Evolutionary conservation across 768 basidiomycete genomes (phyloP).

Genomic region (Guyanaporus albipodus): DNA sequence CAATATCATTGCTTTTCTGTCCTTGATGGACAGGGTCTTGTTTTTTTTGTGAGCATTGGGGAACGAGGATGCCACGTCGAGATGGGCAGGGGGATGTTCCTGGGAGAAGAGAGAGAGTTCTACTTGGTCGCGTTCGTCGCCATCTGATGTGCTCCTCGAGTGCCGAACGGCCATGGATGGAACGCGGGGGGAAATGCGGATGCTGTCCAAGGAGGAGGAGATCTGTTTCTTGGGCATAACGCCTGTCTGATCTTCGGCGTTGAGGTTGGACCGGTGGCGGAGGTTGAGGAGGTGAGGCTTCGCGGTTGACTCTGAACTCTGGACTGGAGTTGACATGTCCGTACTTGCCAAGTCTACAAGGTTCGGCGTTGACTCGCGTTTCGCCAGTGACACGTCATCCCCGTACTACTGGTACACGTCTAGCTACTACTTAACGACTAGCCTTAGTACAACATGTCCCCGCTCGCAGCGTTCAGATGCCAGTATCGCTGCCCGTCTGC

Average conservation of each 20-base stretch:
- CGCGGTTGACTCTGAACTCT: constrained; percentile 24
- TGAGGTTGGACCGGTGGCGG: constrained; percentile 31
- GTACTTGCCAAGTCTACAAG: neutral
- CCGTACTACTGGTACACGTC: no score
- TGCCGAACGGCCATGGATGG: constrained; percentile 38
- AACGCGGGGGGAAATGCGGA: constrained; percentile 55
- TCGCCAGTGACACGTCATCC: constrained; percentile 15
- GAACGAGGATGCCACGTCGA: constrained; percentile 35
- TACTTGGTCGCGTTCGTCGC: constrained; percentile 45
- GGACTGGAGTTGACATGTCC: constrained; percentile 25
- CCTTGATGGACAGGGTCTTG: constrained; percentile 63
- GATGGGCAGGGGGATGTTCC: constrained; percentile 50
- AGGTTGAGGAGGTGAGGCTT: constrained; percentile 25
- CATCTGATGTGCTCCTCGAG: constrained; percentile 27
- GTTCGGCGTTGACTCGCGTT: constrained; percentile 6
- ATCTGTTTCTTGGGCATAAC: constrained; percentile 43
- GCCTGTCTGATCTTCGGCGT: constrained; percentile 36
- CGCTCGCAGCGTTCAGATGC: constrained; percentile 5
- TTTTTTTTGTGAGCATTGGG: constrained; percentile 31
- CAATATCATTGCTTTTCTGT: constrained; percentile 81
- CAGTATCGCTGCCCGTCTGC: constrained; percentile 6
- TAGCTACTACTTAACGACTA: no score
- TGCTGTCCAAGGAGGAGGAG: constrained; percentile 56
- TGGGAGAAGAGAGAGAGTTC: constrained; percentile 56
- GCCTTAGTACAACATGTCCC: no score